A percentile compares a stretch with the other conserved stretches of the same genome.
Conservation (phyloP, 805 yeast genomes). For the Candida insectorum region DNA sequence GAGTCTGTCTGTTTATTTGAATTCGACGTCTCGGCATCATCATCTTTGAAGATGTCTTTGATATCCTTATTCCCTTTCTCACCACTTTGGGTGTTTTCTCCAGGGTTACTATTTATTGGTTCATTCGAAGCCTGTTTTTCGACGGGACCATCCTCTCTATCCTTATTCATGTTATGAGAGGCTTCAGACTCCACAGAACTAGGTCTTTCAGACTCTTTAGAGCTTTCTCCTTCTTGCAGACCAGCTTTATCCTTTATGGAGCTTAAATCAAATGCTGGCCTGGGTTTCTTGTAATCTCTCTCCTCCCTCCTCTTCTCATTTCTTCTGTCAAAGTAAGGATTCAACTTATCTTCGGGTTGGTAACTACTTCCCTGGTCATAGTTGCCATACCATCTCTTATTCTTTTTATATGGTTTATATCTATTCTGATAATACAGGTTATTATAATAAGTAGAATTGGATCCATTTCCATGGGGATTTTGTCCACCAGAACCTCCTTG, state of each 20-base stretch:
- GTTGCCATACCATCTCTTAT: neutral
- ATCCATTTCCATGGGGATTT: neutral
- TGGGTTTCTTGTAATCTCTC: constrained; percentile 9
- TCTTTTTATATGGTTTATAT: neutral
- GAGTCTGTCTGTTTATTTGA: too few species aligned
- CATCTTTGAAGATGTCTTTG: too few species aligned
- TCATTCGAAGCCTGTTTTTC: too few species aligned
- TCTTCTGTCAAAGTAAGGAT: constrained; percentile 3
- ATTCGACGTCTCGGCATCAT: too few species aligned
- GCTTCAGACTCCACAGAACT: neutral
- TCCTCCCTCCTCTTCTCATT: constrained; percentile 4
- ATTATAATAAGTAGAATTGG: neutral
- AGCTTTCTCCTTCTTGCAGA: neutral
- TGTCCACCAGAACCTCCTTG: neutral
- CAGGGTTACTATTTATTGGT: too few species aligned
- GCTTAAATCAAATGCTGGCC: constrained; percentile 13
- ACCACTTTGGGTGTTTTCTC: too few species aligned
- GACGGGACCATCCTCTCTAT: neutral
- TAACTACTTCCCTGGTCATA: constrained; percentile 1
- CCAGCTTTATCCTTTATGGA: neutral
- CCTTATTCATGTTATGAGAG: neutral
- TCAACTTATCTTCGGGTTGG: neutral
- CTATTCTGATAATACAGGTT: neutral
- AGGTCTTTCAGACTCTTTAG: neutral
- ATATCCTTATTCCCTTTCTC: too few species aligned